Conservation (phyloP, 164 flowering plant genomes). For the Litsea cubeba region DNA sequence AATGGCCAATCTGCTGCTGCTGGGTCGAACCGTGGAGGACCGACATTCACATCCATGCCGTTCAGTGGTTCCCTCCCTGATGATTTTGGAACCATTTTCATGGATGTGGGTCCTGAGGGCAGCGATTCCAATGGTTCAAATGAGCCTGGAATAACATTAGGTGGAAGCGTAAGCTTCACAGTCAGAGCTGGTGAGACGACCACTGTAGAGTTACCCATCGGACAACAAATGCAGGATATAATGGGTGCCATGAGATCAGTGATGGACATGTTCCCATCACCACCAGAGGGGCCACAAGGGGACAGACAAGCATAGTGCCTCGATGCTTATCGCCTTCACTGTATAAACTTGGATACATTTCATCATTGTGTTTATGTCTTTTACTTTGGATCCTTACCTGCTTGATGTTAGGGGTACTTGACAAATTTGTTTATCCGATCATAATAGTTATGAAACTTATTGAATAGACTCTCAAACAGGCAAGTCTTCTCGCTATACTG, state of each 20-base stretch:
- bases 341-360: not conserved
- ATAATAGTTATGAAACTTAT: too few species aligned
- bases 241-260: slow-evolving; percentile 58
- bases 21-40: slow-evolving; percentile 27
- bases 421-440: not conserved
- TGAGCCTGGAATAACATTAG: slow-evolving; percentile 47
- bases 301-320: slow-evolving; percentile 29
- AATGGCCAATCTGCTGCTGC: slow-evolving; percentile 33
- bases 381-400: not conserved
- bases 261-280: slow-evolving; percentile 66
- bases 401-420: not conserved
- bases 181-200: slow-evolving; percentile 23
- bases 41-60: slow-evolving; percentile 42
- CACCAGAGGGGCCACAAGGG: slow-evolving; percentile 39
- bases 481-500: too few species aligned
- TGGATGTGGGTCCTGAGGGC: slow-evolving; percentile 38
- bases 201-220: too few species aligned
- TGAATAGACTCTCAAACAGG: too few species aligned
- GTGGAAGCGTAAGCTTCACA: slow-evolving; percentile 48
- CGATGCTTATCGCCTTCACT: slow-evolving; percentile 20
- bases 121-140: slow-evolving; percentile 13
- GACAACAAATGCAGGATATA: slow-evolving; percentile 51
- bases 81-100: slow-evolving; percentile 49
- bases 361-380: not conserved
- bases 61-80: slow-evolving; percentile 40